phyloP scores from a whole-genome alignment of 768 basidiomycete species.

The Kwoniella pini region DNA sequence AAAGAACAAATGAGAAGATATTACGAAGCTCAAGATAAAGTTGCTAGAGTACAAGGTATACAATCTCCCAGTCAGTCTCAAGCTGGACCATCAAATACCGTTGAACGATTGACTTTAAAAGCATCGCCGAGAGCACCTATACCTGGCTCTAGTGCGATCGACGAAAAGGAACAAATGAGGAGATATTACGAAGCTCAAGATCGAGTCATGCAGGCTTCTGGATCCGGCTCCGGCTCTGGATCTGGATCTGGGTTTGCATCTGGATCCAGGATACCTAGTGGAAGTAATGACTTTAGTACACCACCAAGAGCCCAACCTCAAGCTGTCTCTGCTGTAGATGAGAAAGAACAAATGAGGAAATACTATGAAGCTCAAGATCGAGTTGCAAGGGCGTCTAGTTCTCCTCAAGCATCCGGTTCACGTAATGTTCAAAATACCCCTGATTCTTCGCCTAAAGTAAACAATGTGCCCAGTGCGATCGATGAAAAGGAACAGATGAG shows the following conservation, averaged over 20 bases:
- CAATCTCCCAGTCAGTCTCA: not conserved
- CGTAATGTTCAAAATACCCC: no score
- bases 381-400: no score
- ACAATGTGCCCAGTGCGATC: not conserved
- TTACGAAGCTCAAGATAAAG: slow-evolving; percentile 33
- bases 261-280: no score
- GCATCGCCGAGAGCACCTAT: not conserved
- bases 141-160: slow-evolving; percentile 1
- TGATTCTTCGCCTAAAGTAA: not conserved
- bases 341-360: slow-evolving; percentile 21
- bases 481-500: slow-evolving; percentile 26
- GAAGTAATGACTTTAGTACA: no score
- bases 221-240: not conserved
- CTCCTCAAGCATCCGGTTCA: no score
- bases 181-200: slow-evolving; percentile 26
- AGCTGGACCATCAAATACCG: not conserved
- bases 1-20: slow-evolving; percentile 37
- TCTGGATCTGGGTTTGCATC: not conserved
- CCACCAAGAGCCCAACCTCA: no score
- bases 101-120: not conserved
- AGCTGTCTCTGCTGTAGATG: not conserved
- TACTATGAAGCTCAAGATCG: slow-evolving; percentile 8
- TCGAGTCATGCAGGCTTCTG: slow-evolving; percentile 7
- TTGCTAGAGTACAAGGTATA: not conserved
- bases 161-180: slow-evolving; percentile 31